Conservation (phyloP, 805 yeast species). For the Wickerhamiella spandovensis region DNA sequence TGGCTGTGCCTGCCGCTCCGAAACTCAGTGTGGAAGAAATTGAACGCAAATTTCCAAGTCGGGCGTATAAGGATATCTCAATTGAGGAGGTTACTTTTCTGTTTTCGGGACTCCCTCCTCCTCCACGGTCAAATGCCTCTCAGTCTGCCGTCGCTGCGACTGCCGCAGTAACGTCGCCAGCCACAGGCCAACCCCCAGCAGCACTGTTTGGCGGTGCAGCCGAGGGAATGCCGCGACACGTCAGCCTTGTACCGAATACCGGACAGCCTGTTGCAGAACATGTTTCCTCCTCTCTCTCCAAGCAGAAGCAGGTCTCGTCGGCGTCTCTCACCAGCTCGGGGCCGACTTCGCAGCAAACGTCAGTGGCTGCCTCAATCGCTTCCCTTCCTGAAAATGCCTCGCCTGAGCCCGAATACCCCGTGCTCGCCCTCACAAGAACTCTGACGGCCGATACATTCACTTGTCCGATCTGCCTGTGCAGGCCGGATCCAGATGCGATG, state of each 20-base stretch:
- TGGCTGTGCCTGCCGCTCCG: background rate
- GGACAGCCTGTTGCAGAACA: background rate
- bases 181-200: too few species aligned
- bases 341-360: background rate
- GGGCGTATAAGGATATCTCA: background rate
- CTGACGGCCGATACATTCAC: background rate
- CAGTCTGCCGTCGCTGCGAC: background rate
- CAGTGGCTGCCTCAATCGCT: background rate
- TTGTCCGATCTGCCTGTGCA: background rate
- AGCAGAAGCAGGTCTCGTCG: background rate
- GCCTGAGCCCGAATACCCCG: background rate
- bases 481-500: background rate
- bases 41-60: background rate
- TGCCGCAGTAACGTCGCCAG: too few species aligned
- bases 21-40: background rate
- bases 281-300: background rate
- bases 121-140: background rate
- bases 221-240: too few species aligned
- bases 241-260: too few species aligned
- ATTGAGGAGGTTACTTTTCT: background rate
- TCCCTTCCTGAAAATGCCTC: background rate
- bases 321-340: background rate
- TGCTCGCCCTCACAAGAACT: background rate
- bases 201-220: too few species aligned
- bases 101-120: background rate